Conservation (phyloP, 768 basidiomycete genomes). For the Lactifluus hygrophoroides region DNA sequence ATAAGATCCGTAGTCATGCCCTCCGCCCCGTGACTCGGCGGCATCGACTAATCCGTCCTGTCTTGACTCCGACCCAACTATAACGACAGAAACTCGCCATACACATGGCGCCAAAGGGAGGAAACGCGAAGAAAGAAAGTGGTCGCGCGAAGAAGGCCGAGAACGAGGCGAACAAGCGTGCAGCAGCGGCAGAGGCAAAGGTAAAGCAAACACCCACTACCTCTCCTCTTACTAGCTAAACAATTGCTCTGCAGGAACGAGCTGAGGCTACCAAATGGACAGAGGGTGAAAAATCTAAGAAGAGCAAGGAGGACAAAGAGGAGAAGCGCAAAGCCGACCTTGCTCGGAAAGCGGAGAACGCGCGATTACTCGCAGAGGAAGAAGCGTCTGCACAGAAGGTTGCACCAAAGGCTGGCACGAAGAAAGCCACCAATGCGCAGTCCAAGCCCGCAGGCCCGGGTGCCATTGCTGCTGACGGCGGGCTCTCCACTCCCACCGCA, state of each 20-base stretch:
- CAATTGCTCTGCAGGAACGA: slow-evolving; percentile 43
- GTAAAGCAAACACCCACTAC: slow-evolving; percentile 29
- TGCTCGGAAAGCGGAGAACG: slow-evolving; percentile 81
- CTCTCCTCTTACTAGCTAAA: background rate
- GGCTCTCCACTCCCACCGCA: slow-evolving; percentile 24
- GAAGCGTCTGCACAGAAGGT: slow-evolving; percentile 50
- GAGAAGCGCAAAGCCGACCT: slow-evolving; percentile 74
- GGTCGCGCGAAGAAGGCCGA: slow-evolving; percentile 89
- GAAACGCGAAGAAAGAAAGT: slow-evolving; percentile 87
- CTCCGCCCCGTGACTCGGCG: too few relatives aligned
- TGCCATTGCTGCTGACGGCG: slow-evolving; percentile 70
- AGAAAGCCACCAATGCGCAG: background rate
- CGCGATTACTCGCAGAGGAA: slow-evolving; percentile 81
- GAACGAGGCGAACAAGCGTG: slow-evolving; percentile 77
- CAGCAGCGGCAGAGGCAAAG: slow-evolving; percentile 49
- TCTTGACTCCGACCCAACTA: too few relatives aligned
- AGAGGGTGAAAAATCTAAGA: slow-evolving; percentile 58
- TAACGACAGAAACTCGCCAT: too few relatives aligned
- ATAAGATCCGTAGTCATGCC: slow-evolving; percentile 12
- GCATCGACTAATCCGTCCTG: too few relatives aligned
- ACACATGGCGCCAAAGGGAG: slow-evolving; percentile 86
- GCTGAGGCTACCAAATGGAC: slow-evolving; percentile 64
- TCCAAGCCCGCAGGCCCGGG: slow-evolving; percentile 69
- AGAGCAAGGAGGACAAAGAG: slow-evolving; percentile 65
- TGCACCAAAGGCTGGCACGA: slow-evolving; percentile 32